Evolutionary conservation across 495 filamentous ascomycete species (phyloP), one percentile per base, ranked within the genome.

Genomic region (Haplographium delicatum): DNA sequence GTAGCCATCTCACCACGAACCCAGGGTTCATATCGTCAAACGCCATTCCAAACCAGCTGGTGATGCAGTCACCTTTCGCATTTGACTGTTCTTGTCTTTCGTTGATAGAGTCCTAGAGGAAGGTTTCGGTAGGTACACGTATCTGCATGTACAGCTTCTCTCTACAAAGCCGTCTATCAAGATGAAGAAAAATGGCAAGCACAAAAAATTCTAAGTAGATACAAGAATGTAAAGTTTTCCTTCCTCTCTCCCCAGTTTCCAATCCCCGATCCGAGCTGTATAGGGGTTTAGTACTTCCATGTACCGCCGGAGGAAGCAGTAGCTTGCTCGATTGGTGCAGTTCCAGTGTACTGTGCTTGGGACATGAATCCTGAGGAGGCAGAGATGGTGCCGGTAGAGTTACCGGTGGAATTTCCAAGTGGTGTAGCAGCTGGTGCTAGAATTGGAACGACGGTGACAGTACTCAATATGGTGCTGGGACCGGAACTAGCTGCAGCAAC

Each of bases 331-430:
- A 42, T 34, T 1, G 43, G 31, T 10, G 35, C 44, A 38, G 52
- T 49, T 6, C 26, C 26, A 5, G 50, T 52, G 23, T 27, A 23
- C 30, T 50, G 45, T 4, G 59, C 40, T 40, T 56, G 66, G 41
- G 67, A 68, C 44, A 65, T 53, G 57, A 73, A 69, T 51, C 67
- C 68, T 20, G 65, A 66, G 35, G 68, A 60, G 13, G 65, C 52
- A 33, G 62, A 51, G 58, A 53, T 38, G 49, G 55, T 68, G 39
- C 59, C 61, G 30, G 52, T 47, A 35, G 50, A 51, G 33, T 65
- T 58, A 24, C 49, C 44, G 35, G 68, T 74, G 52, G 66, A 64
- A 57, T 72, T 71, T 58, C 51, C 57, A 57, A 54, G 65, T 46
- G 66, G 65, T 44, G 61, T 50, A 19, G 51, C 44, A 53, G 55